Base-by-base conservation (phyloP, 352 stramenopile species). In the Paralagenidium karlingii region DNA sequence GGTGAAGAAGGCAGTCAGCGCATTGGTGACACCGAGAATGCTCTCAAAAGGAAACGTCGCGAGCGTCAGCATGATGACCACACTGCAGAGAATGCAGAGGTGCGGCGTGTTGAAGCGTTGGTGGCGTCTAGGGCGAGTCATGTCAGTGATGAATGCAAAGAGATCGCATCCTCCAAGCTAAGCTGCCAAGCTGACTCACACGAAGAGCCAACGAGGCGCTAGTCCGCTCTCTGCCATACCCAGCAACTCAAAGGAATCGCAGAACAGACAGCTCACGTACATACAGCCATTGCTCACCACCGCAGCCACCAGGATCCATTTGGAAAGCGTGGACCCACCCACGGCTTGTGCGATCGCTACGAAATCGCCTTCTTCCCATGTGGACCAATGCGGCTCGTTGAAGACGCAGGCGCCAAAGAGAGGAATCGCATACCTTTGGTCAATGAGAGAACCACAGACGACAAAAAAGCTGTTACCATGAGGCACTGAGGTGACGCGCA, bases 221-320 rank as follows among this genome's bases (percentile, higher is more conserved):
- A 94, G 70, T 3, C 86, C 88, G 25, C 76, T 68, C 47, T 96
- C 74, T 4, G 83, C 63, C 70, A 83, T 79, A 19, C 61, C 65
- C 20, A 66, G 53, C 18, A 96, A 50, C 57, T 96, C 81, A 45
- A 86, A 96, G 21, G 86, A 77, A 60, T 97, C 90, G 8, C 65
- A 70, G n/a, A 77, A 92, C 36, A 98, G 82, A 55, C 97, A 87
- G 5, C 84, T 77, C 53, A 94, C 75, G 56, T 95, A 97, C 49
- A 96, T 68, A n/a, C 80, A 88, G 24, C 95, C 63, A 48, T 95
- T 96, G 34, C 66, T 84, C 27, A 90, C 74, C 33, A 86, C 82
- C 3, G 84, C 79, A 13, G 85, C 75, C 25, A 95, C 56, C 13
- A 96, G 64, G 29, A 93, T 75, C 80, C 88, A 96, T 4, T 59